A percentile compares a stretch with the other conserved stretches of the same genome.
These are phyloP conservation scores for Coemansia sp. DNA, from an alignment of 192 early-diverging fungal species.

Conservation along the genomic window DNA sequence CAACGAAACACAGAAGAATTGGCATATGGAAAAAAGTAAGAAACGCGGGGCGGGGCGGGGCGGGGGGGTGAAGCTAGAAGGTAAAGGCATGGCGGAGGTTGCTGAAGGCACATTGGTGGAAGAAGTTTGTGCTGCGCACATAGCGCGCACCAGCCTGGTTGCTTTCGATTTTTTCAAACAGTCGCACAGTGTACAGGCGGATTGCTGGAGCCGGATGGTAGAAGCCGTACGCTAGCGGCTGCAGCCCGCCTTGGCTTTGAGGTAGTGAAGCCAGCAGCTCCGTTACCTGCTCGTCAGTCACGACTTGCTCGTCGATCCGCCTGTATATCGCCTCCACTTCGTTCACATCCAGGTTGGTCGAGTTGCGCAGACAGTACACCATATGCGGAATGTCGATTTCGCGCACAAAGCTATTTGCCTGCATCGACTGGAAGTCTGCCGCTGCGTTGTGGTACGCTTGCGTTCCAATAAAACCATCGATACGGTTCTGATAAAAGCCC, in stretches of 20 bases:
- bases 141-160: slow-evolving; percentile 60
- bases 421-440: slow-evolving; percentile 63
- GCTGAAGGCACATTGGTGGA: slow-evolving; percentile 55
- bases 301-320: slow-evolving; percentile 64
- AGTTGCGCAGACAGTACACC: slow-evolving; percentile 60
- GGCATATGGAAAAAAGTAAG: too few relatives aligned
- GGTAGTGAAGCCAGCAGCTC: slow-evolving; percentile 74
- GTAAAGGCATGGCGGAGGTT: slow-evolving; percentile 51
- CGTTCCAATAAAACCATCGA: slow-evolving; percentile 85
- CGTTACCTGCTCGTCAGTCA: slow-evolving; percentile 74
- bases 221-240: slow-evolving; percentile 77
- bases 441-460: slow-evolving; percentile 68
- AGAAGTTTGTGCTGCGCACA: slow-evolving; percentile 54
- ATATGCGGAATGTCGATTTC: slow-evolving; percentile 72
- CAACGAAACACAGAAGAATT: slow-evolving; percentile 8
- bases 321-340: slow-evolving; percentile 70
- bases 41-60: too few relatives aligned
- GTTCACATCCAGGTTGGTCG: slow-evolving; percentile 57
- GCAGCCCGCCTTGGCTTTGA: slow-evolving; percentile 76
- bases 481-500: slow-evolving; percentile 68
- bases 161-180: slow-evolving; percentile 72
- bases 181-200: slow-evolving; percentile 63
- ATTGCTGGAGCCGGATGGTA: slow-evolving; percentile 73
- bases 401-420: slow-evolving; percentile 59
- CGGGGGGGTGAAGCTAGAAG: slow-evolving; percentile 19